These are phyloP conservation scores for Abrus pulchellus DNA, from an alignment of 306 rosid genomes.

Conservation along the genomic window DNA sequence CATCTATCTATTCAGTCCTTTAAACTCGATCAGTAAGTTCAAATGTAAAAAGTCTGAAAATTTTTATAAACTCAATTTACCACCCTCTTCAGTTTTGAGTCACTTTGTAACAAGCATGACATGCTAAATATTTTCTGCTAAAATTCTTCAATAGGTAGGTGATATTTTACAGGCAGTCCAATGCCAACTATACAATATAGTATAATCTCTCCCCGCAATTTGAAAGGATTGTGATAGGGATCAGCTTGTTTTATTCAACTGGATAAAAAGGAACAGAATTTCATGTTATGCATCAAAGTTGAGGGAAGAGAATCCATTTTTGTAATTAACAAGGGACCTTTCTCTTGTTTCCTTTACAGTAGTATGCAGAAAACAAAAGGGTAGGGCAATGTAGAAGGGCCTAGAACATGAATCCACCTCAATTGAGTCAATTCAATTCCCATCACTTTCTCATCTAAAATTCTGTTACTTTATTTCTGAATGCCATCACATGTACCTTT, in stretches of 20 bases:
- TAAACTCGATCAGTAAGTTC: no score
- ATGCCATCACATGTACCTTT: not conserved
- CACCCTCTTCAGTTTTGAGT: no score
- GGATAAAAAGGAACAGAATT: not conserved
- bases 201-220: not conserved
- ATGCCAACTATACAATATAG: not conserved
- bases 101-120: not conserved
- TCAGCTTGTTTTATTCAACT: not conserved
- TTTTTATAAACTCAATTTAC: not conserved
- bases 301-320: not conserved
- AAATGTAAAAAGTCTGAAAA: no score
- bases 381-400: not conserved
- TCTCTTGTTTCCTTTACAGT: not conserved
- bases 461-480: not conserved
- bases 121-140: not conserved
- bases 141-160: not conserved
- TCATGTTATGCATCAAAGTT: not conserved
- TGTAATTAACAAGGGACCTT: not conserved
- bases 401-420: not conserved
- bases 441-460: not conserved
- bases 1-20: no score
- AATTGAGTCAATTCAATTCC: not conserved
- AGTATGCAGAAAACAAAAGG: conserved; percentile 9
- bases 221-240: not conserved
- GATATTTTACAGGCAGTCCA: not conserved